Evolutionary conservation across 169 alveolate species (phyloP), one percentile per base, ranked within the genome.

Genomic region (Cryptosporidium felis): DNA sequence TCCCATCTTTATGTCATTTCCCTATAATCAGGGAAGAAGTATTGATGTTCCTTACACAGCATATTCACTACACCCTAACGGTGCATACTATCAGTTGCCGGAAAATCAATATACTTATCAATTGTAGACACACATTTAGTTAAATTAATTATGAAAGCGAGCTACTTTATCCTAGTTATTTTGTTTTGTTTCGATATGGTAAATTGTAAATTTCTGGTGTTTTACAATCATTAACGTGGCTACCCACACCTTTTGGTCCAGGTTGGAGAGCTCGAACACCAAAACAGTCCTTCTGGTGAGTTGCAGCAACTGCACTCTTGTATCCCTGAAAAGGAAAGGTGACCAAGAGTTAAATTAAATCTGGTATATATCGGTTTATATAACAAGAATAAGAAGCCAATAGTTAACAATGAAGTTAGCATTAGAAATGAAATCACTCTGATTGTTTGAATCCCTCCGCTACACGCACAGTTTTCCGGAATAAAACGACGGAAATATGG

Each of bases 191-290:
- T n/a, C n/a, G n/a, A n/a, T n/a, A n/a, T n/a, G n/a, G n/a, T n/a
- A n/a, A n/a, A n/a, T n/a, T n/a, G n/a, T n/a, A n/a, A n/a, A n/a
- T n/a, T n/a, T n/a, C n/a, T n/a, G n/a, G n/a, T n/a, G n/a, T n/a
- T n/a, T n/a, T n/a, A n/a, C n/a, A n/a, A n/a, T n/a, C n/a, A n/a
- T n/a, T 53, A 53, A n/a, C 12, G 14, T 12, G 51, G 18, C 38
- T 53, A 36, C 30, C 65, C 42, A 23, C 85, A 74, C 26, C 59
- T 74, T 21, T 18, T 74, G 18, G 56, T 74, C 85, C 85, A 74
- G 2, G 85, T 36, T 34, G 85, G 67, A 5, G 85, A 49, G 28
- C 85, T 56, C 0, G 85, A 74, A 36, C 85, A 74, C 85, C 85
- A 74, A 40, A 53, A 74, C 26, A 53, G 41, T 3, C 67, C 85